Base-by-base conservation (phyloP, 768 basidiomycete genomes). In the Psilocybe subaeruginosa region DNA sequence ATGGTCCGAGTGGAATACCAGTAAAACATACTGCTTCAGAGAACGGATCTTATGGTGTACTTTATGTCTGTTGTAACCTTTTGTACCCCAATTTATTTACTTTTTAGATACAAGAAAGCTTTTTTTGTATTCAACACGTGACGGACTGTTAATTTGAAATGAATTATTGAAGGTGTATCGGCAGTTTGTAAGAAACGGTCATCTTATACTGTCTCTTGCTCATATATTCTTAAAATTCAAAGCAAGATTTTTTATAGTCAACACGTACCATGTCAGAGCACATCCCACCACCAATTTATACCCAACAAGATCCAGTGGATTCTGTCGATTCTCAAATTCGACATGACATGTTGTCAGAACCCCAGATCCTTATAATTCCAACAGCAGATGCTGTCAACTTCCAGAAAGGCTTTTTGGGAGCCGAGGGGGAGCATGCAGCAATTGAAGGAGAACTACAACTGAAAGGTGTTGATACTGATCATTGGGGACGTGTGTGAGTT, bases 361-460 rank as follows among this genome's bases (percentile, higher is more conserved):
- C 87, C 16, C 90, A 94, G 75, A 81, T 95, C 50, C 78, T 93
- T 62, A 88, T 96, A 61, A 78, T 88, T 11, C 93, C 94, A 0
- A 81, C 86, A 12, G 78, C 83, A 52, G 84, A 90, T 71, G 80
- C 86, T 19, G 78, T 91, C 58, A 84, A 87, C 72, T 96, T 95
- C 68, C 94, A 95, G 76, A 90, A 88, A 68, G 94, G 94, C 9
- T 92, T 84, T 71, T 79, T 95, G 7, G 94, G 94, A 54, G 91
- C 89, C 23, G 91, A 93, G 58, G 91, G 84, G 54, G 93, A 94
- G 73, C 82, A 81, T 61, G 91, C 93, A 12, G 89, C 91, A 8
- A 84, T 95, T 56, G 93, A 94, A 69, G 94, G 94, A 50, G 93
- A 95, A 70, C 80, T 95, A 16, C 93, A 95, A 71, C 78, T 95